A percentile compares a stretch with the other conserved stretches of the same genome.
These are phyloP conservation scores for Croton setiger DNA, from an alignment of 441 rosid species.

Conservation along the genomic window DNA sequence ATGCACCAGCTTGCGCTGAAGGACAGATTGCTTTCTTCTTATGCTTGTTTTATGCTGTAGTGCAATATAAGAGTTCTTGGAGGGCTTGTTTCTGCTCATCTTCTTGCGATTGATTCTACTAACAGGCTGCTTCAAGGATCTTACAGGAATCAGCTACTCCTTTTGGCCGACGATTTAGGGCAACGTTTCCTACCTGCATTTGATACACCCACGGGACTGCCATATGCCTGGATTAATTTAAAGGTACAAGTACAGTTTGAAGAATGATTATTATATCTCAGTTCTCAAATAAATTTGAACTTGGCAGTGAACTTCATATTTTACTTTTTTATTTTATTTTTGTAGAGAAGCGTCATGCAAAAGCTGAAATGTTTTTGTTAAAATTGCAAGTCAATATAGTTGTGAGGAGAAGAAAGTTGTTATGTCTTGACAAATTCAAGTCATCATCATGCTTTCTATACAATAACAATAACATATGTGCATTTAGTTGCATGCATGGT, in stretches of 20 bases:
- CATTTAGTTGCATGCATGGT: neutral
- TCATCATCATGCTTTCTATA: neutral
- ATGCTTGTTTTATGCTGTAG: slow-evolving; percentile 47
- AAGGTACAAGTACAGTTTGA: slow-evolving; percentile 63
- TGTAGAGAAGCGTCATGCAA: neutral
- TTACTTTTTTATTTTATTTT: neutral
- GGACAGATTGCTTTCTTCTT: slow-evolving; percentile 27
- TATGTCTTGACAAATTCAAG: neutral
- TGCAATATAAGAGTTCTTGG: slow-evolving; percentile 99
- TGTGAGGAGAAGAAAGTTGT: neutral
- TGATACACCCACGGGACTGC: slow-evolving; percentile 92
- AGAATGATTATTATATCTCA: slow-evolving; percentile 15
- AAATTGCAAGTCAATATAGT: neutral
- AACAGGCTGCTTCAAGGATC: slow-evolving; percentile 75
- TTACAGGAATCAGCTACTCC: slow-evolving; percentile 71
- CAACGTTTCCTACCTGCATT: slow-evolving; percentile 86
- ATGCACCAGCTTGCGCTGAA: slow-evolving; percentile 16
- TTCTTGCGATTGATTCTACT: slow-evolving; percentile 86
- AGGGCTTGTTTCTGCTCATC: slow-evolving; percentile 97
- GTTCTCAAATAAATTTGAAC: slow-evolving; percentile 1
- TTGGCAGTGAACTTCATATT: neutral
- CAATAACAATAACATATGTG: neutral
- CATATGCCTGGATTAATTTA: slow-evolving; percentile 92
- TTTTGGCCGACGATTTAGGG: slow-evolving; percentile 83
- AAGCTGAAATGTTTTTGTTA: neutral